Evolutionary conservation across 768 basidiomycete genomes (phyloP).

Genomic region (Lyophyllum shimeji): DNA sequence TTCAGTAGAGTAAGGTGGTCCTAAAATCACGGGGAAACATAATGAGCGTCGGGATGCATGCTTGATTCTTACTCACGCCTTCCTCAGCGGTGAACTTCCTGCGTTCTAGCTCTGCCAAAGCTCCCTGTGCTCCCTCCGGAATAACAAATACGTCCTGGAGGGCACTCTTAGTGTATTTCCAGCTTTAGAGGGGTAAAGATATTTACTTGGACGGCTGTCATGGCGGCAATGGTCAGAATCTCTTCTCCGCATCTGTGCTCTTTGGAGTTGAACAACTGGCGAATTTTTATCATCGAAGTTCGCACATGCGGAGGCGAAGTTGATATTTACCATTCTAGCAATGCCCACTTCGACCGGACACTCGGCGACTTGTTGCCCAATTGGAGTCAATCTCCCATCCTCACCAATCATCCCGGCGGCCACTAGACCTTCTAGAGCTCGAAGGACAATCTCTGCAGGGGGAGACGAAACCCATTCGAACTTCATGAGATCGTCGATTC

Average conservation of each 20-base stretch:
- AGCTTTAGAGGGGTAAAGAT: background rate
- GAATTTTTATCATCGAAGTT: background rate
- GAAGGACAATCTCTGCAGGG: slow-evolving; percentile 79
- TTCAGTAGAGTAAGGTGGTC: slow-evolving; percentile 95
- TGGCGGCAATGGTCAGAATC: slow-evolving; percentile 92
- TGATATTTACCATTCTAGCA: slow-evolving; percentile 80
- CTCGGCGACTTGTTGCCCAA: slow-evolving; percentile 89
- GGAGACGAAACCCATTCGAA: slow-evolving; percentile 95
- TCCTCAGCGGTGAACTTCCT: slow-evolving; percentile 98
- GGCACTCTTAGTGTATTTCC: background rate
- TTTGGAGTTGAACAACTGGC: slow-evolving; percentile 82
- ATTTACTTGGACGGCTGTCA: slow-evolving; percentile 84
- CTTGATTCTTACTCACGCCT: slow-evolving; percentile 59
- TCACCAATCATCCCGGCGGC: slow-evolving; percentile 83
- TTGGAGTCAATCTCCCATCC: slow-evolving; percentile 70
- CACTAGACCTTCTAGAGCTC: slow-evolving; percentile 83
- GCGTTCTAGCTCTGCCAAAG: slow-evolving; percentile 87
- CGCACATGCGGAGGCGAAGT: background rate
- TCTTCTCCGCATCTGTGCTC: slow-evolving; percentile 92
- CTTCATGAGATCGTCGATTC: slow-evolving; percentile 92
- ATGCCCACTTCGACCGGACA: slow-evolving; percentile 91
- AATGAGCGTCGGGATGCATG: slow-evolving; percentile 3
- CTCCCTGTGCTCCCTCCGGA: slow-evolving; percentile 81
- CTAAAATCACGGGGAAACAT: slow-evolving; percentile 37
- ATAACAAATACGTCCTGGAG: slow-evolving; percentile 86